Conservation (phyloP, 2,329 filamentous ascomycete species). For the Fusarium clavum region DNA sequence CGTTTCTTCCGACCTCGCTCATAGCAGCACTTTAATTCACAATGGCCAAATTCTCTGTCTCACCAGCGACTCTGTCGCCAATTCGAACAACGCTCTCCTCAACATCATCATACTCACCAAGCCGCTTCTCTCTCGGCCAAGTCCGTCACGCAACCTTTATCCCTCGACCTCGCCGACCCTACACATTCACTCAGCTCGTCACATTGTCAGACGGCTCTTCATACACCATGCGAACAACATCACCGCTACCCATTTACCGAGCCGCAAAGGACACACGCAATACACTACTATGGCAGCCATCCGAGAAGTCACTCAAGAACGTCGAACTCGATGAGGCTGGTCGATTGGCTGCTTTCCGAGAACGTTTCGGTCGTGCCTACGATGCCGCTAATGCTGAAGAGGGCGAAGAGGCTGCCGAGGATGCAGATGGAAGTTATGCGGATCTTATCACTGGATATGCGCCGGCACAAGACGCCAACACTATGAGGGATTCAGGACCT, state of each 20-base stretch:
- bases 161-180: conserved; percentile 88
- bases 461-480: conserved; percentile 50
- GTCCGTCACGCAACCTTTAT: conserved; percentile 87
- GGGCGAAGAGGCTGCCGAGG: conserved; percentile 41
- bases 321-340: conserved; percentile 97
- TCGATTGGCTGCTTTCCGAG: conserved; percentile 85
- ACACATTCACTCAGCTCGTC: conserved; percentile 96
- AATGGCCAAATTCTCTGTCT: conserved; percentile 49
- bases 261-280: conserved; percentile 87
- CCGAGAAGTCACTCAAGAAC: conserved; percentile 81
- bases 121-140: conserved; percentile 60
- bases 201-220: conserved; percentile 92
- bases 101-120: conserved; percentile 41
- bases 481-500: conserved; percentile 52
- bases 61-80: conserved; percentile 48
- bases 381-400: conserved; percentile 67
- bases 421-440: conserved; percentile 46
- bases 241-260: conserved; percentile 70
- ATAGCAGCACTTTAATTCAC: not conserved
- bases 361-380: conserved; percentile 84
- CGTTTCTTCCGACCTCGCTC: conserved; percentile 10
- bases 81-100: conserved; percentile 47
- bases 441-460: conserved; percentile 66
- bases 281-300: conserved; percentile 90
- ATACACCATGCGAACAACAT: conserved; percentile 82